phyloP scores from a whole-genome alignment of 768 basidiomycete genomes.

The Mycena belliarum region DNA sequence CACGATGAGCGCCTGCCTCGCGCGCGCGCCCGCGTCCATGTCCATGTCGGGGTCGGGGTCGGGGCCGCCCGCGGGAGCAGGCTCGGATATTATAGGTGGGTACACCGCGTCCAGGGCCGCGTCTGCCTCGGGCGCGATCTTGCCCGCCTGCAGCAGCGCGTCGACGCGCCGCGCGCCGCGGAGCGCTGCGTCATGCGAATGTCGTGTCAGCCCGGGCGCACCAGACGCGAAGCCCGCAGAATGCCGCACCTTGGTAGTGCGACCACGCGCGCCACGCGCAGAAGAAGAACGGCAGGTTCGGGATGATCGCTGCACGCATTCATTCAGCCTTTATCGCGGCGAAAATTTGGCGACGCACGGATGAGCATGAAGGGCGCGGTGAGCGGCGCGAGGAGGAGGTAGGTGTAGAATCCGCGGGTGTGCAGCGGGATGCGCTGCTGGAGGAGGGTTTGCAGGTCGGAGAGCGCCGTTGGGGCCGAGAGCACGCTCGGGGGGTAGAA shows the following conservation, averaged over 20 bases:
- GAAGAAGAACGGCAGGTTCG: constrained; percentile 85
- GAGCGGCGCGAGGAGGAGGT: constrained; percentile 67
- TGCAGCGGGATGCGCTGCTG: constrained; percentile 62
- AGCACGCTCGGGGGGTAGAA: constrained; percentile 55
- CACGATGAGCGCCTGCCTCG: constrained; percentile 6
- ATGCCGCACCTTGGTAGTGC: constrained; percentile 66
- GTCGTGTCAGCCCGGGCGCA: not conserved
- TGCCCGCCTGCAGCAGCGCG: constrained; percentile 53
- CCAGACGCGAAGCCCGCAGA: too few relatives aligned
- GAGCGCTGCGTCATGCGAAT: constrained; percentile 66
- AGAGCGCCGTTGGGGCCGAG: constrained; percentile 34
- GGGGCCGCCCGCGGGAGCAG: too few relatives aligned
- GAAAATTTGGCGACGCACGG: constrained; percentile 48
- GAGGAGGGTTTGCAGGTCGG: constrained; percentile 54
- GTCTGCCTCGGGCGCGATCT: constrained; percentile 59
- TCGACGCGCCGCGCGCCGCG: constrained; percentile 56
- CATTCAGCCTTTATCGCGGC: not conserved
- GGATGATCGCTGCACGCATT: constrained; percentile 61
- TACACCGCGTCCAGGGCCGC: constrained; percentile 57
- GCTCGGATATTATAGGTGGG: too few relatives aligned
- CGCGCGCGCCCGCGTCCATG: not conserved
- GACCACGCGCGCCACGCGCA: constrained; percentile 85
- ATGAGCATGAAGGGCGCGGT: constrained; percentile 78
- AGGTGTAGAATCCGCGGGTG: constrained; percentile 59
- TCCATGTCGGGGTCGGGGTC: too few relatives aligned